Percentiles rank a stretch among this genome's conserved stretches.
Evolutionary conservation across 768 basidiomycete species (phyloP).

Genomic region (Obba rivulosa): DNA sequence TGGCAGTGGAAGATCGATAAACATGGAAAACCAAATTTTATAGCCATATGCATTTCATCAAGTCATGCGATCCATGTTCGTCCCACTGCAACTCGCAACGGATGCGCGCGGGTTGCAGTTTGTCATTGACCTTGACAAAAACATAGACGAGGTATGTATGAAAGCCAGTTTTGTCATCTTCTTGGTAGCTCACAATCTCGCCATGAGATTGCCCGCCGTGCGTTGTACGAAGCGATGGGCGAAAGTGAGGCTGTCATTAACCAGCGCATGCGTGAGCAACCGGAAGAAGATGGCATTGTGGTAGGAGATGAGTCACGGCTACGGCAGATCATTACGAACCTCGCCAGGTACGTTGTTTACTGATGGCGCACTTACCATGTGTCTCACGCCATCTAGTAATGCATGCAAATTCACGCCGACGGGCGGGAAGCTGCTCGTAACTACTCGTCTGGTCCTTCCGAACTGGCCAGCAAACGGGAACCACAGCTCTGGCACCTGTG

Average conservation of each 20-base stretch:
- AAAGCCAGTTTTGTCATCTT: not conserved
- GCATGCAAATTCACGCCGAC: conserved; percentile 76
- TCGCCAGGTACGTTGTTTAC: conserved; percentile 49
- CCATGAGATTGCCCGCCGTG: conserved; percentile 49
- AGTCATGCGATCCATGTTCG: conserved; percentile 68
- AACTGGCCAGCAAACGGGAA: not conserved
- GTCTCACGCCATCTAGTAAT: conserved; percentile 39
- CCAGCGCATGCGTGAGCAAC: conserved; percentile 37
- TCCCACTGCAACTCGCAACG: conserved; percentile 63
- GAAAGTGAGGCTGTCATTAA: conserved; percentile 37
- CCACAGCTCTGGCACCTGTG: not conserved
- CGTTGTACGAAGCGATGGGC: conserved; percentile 57
- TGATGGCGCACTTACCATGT: not conserved
- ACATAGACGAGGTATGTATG: conserved; percentile 54
- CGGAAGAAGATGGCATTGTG: conserved; percentile 60
- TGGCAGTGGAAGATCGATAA: not conserved
- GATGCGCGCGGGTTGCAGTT: conserved; percentile 64
- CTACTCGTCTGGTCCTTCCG: conserved; percentile 53
- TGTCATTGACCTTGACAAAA: conserved; percentile 60
- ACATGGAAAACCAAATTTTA: conserved; percentile 7
- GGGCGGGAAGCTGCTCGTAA: conserved; percentile 63
- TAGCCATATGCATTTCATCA: conserved; percentile 75
- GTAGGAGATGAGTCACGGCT: conserved; percentile 81
- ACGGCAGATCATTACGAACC: conserved; percentile 78
- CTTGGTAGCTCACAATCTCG: not conserved